phyloP scores from a whole-genome alignment of 2,329 filamentous ascomycete species.

The Cytospora piceae region DNA sequence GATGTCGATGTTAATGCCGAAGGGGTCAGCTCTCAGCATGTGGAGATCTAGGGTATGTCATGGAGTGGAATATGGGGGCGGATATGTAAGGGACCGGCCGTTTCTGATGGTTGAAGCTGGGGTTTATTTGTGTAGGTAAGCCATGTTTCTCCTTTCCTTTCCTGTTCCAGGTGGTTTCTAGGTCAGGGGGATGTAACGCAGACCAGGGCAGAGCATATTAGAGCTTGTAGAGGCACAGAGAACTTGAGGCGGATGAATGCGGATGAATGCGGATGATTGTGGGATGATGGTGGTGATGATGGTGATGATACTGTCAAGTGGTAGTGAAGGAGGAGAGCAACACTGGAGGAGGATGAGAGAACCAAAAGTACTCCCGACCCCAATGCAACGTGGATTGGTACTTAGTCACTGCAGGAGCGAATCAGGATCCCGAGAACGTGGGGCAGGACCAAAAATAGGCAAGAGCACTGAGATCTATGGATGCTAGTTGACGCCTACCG shows the following conservation, averaged over 20 bases:
- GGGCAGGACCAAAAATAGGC: constrained; percentile 2
- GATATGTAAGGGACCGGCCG: constrained; percentile 7
- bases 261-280: no score
- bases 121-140: not conserved
- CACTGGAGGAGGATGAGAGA: not conserved
- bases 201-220: no score
- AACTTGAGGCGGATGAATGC: no score
- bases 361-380: not conserved
- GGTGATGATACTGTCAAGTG: not conserved
- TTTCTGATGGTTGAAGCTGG: not conserved
- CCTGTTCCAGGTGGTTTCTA: no score
- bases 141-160: no score
- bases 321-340: not conserved
- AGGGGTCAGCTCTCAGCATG: not conserved
- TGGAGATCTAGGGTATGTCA: not conserved
- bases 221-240: no score
- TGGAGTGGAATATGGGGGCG: constrained; percentile 1
- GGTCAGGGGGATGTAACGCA: no score
- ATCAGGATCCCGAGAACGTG: not conserved
- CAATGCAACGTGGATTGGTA: not conserved
- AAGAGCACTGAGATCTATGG: not conserved
- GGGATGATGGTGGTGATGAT: no score
- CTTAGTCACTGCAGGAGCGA: constrained; percentile 1
- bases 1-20: no score
- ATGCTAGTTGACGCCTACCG: no score